Percentiles rank a stretch among this genome's conserved stretches.
Evolutionary conservation across 2,329 filamentous ascomycete species (phyloP).

Genomic region (Ophiostoma sp.): DNA sequence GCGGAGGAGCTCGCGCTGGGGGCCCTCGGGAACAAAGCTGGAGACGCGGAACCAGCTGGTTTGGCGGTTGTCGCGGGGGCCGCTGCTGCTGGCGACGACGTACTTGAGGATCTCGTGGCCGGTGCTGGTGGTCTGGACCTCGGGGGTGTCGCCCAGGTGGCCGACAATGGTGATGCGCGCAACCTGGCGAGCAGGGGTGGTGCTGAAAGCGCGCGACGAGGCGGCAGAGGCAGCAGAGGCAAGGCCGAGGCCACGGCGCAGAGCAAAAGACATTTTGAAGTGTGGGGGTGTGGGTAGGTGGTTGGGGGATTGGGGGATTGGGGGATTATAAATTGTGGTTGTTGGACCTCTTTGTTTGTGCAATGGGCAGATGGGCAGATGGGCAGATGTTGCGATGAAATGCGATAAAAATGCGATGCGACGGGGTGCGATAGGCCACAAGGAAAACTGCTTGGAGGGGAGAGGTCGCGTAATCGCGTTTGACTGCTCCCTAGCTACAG

Average conservation of each 20-base stretch:
- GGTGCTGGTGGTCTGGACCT: slow-evolving; percentile 62
- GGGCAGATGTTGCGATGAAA: neutral
- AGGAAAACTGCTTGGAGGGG: neutral
- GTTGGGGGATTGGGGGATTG: neutral
- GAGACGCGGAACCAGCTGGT: slow-evolving; percentile 83
- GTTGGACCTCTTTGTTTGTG: neutral
- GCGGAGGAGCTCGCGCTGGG: slow-evolving; percentile 65
- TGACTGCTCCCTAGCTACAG: neutral
- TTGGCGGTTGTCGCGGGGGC: slow-evolving; percentile 62
- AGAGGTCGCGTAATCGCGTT: neutral
- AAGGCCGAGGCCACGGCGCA: slow-evolving; percentile 13
- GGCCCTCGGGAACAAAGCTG: slow-evolving; percentile 64
- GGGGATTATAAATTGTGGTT: neutral
- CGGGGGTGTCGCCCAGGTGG: slow-evolving; percentile 73
- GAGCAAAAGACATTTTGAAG: slow-evolving; percentile 11
- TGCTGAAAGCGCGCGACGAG: slow-evolving; percentile 66
- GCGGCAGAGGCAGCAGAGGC: slow-evolving; percentile 40
- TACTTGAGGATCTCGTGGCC: slow-evolving; percentile 75
- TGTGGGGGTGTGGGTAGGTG: neutral
- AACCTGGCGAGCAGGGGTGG: slow-evolving; percentile 57
- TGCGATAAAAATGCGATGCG: neutral
- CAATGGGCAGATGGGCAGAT: neutral
- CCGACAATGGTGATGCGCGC: slow-evolving; percentile 84
- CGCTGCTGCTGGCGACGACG: slow-evolving; percentile 63
- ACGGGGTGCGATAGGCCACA: slow-evolving; percentile 1